Percentiles rank a stretch among this genome's conserved stretches.
Conservation (phyloP, 2,329 filamentous ascomycete species). For the Nigrospora oryzae region DNA sequence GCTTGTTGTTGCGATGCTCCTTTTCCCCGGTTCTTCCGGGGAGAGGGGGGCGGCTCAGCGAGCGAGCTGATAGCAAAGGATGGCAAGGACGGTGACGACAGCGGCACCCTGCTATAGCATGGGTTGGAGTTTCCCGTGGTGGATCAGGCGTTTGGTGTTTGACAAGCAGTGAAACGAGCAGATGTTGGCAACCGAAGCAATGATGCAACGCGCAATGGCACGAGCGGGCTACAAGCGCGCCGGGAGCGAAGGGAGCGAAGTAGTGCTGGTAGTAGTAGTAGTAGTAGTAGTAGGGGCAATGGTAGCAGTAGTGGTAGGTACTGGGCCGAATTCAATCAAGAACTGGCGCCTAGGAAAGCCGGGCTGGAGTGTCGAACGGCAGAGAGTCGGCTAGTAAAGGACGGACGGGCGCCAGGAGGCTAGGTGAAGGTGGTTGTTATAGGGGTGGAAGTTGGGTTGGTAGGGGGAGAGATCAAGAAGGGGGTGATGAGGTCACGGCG, state of each 20-base stretch:
- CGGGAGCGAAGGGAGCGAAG: not conserved
- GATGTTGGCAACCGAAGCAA: conserved; percentile 1
- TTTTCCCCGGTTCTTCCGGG: not conserved
- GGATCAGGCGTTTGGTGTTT: not conserved
- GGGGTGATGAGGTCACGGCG: conserved; percentile 2
- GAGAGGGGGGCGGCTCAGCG: not conserved
- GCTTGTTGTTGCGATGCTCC: not conserved
- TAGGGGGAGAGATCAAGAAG: not conserved
- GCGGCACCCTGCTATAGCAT: no score
- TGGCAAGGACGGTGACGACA: not conserved
- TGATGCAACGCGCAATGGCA: not conserved
- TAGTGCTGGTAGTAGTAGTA: not conserved
- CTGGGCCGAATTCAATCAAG: conserved; percentile 24
- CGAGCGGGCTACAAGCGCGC: not conserved
- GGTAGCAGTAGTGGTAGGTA: conserved; percentile 4
- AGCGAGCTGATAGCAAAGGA: not conserved
- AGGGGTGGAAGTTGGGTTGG: not conserved
- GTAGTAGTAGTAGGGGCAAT: conserved; percentile 3
- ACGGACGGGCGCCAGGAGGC: conserved; percentile 6
- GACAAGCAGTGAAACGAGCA: conserved; percentile 2
- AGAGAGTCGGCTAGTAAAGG: conserved; percentile 4
- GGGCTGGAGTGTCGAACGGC: conserved; percentile 5
- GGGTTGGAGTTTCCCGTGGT: no score
- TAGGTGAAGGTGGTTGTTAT: not conserved
- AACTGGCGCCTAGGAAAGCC: conserved; percentile 16